These are phyloP conservation scores for Globisporangium recalcitrans DNA, from an alignment of 352 stramenopile genomes.

Conservation along the genomic window DNA sequence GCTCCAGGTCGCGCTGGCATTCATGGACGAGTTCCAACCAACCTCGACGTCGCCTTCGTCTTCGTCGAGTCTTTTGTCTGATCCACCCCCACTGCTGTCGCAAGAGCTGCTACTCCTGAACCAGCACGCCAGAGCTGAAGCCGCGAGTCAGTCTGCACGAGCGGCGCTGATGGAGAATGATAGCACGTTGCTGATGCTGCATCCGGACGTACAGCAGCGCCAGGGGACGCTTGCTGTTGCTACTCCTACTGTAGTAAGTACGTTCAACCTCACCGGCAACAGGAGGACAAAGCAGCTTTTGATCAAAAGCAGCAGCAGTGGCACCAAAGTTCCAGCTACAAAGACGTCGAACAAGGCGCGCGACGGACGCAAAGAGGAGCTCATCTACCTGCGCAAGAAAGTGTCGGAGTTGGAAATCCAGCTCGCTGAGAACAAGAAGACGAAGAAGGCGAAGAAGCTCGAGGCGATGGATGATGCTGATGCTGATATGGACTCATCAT, in stretches of 20 bases:
- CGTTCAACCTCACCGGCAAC: neutral
- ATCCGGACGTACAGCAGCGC: no score
- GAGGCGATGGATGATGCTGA: no score
- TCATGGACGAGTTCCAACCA: neutral
- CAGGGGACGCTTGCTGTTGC: no score
- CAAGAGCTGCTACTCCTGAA: neutral
- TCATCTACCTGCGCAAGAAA: conserved; percentile 24
- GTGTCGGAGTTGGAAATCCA: conserved; percentile 20
- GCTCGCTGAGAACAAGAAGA: conserved; percentile 9
- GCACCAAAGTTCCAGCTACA: neutral
- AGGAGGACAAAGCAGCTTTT: neutral
- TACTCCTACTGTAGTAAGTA: no score
- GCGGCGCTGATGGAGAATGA: neutral
- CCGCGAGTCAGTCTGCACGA: neutral
- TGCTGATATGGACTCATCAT: no score
- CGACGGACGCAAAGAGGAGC: conserved; percentile 22
- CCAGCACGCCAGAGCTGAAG: neutral
- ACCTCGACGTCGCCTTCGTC: neutral
- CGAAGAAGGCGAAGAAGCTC: no score
- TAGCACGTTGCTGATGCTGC: neutral
- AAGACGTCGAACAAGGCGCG: conserved; percentile 17
- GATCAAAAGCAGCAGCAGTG: neutral
- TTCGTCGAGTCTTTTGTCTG: no score
- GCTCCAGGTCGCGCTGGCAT: neutral
- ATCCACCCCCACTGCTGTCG: neutral